phyloP scores from a whole-genome alignment of 208 protist genomes.

The Porcisia hertigi region DNA sequence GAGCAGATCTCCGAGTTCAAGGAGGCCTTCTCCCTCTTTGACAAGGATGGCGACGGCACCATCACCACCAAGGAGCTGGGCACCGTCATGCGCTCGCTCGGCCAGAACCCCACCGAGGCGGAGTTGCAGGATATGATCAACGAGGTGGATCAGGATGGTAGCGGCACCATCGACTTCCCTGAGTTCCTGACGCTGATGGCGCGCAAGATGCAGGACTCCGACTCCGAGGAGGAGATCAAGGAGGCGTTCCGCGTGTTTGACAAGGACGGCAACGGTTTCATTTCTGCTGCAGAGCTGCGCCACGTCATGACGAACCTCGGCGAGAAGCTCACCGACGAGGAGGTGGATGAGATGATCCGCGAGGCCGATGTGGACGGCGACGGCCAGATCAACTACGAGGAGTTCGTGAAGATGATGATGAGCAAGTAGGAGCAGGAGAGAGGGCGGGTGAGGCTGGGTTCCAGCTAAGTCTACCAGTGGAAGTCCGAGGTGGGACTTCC shows the following conservation, averaged over 20 bases:
- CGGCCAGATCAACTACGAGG: constrained; percentile 84
- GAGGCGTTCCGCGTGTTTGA: constrained; percentile 97
- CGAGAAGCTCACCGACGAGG: constrained; percentile 93
- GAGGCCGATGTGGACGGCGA: constrained; percentile 86
- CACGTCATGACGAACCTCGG: constrained; percentile 96
- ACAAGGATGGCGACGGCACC: constrained; percentile 96
- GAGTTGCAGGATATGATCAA: constrained; percentile 98
- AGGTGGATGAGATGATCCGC: constrained; percentile 92
- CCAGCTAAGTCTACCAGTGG: too few relatives aligned
- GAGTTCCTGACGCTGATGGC: constrained; percentile 91
- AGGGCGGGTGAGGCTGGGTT: too few relatives aligned
- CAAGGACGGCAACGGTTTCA: constrained; percentile 94
- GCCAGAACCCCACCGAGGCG: constrained; percentile 95
- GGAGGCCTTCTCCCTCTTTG: constrained; percentile 99
- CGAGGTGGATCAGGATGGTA: constrained; percentile 95
- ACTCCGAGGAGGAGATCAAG: constrained; percentile 95
- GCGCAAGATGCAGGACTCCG: constrained; percentile 90
- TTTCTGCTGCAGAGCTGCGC: constrained; percentile 93
- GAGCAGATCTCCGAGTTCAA: constrained; percentile 99
- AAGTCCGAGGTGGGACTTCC: too few relatives aligned
- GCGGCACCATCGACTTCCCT: constrained; percentile 96
- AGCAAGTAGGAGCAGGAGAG: constrained; percentile 40
- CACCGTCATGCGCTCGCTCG: constrained; percentile 99
- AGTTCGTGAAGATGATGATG: constrained; percentile 91
- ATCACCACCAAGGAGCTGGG: constrained; percentile 99